Conservation (phyloP, 768 basidiomycete species). For the Mycena epipterygia region DNA sequence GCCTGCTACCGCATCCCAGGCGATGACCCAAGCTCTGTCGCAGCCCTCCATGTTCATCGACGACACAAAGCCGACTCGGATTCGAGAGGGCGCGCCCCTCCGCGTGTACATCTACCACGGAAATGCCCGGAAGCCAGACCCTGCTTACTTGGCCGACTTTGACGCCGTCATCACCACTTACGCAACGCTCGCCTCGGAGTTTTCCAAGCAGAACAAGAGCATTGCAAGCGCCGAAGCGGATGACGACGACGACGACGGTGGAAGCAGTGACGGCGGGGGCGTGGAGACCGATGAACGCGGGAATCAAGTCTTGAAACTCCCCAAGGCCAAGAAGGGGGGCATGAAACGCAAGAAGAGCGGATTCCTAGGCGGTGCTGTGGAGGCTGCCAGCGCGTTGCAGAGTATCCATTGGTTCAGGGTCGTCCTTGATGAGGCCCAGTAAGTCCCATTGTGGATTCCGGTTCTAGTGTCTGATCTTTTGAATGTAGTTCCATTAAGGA, state of each 20-base stretch:
- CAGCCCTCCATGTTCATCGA: constrained; percentile 47
- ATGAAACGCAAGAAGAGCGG: constrained; percentile 74
- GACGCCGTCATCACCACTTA: constrained; percentile 99
- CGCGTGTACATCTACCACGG: constrained; percentile 98
- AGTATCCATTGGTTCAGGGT: constrained; percentile 97
- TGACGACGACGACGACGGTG: constrained; percentile 74
- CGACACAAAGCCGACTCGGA: constrained; percentile 51
- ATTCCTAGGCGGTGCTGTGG: constrained; percentile 52
- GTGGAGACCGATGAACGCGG: constrained; percentile 79
- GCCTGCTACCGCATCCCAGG: constrained; percentile 51
- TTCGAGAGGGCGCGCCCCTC: constrained; percentile 66
- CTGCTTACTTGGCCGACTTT: constrained; percentile 91
- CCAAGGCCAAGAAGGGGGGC: constrained; percentile 77
- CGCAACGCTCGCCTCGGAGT: constrained; percentile 95
- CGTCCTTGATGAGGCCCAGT: constrained; percentile 96
- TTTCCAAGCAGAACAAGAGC: constrained; percentile 87
- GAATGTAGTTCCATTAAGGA: constrained; percentile 92
- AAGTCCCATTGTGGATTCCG: constrained; percentile 52
- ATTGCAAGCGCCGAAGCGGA: constrained; percentile 69
- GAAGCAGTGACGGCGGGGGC: constrained; percentile 73
- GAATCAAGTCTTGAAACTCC: constrained; percentile 68
- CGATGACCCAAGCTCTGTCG: constrained; percentile 53
- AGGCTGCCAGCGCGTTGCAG: constrained; percentile 86
- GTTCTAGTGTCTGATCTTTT: constrained; percentile 11
- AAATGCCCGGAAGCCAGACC: constrained; percentile 86